Base-by-base conservation (phyloP, 129 eudicot species). In the Flaveria trinervia region DNA sequence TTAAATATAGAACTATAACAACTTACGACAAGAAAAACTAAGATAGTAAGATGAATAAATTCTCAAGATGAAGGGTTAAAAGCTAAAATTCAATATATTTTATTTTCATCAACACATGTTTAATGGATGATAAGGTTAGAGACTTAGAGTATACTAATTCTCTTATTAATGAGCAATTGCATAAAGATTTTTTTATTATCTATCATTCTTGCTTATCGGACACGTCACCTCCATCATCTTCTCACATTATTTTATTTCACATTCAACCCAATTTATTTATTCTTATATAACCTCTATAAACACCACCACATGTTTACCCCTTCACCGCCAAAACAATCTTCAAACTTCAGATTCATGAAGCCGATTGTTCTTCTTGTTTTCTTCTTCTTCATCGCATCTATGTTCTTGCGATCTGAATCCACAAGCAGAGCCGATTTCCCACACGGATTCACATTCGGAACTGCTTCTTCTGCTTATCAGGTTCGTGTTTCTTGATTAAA, bases 381-480 rank as follows among this genome's bases (percentile, higher is more conserved):
- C 12, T 20, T 82, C 6, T 8, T 72, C 41, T 4, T 36, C 20
- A 30, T 81, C 17, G 6, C 80, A 62, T 62, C 54, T 2, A 20
- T 80, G 68, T 41, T 84, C 44, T 60, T 59, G 30, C 64, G 26
- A 30, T 78, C 86, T 0, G 87, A 84, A 75, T 79, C 89, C 62
- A 84, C 88, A 52, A 81, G 86, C 85, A 70, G 93, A 48, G 74
- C 65, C 10, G 94, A 88, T 88, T 92, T 90, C 79, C 94, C 96
- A 48, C 25, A 81, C 59, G 94, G 89, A 30, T 92, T 92, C 70
- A 65, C 82, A 66, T 92, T 90, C 78, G 98, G 98, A 78, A 92
- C 96, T 20, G 98, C 98, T 80, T 92, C 98, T 72, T 90, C 98
- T 22, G 96, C 98, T 82, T 92, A 71, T 60, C 98, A 92, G 96